Conservation (phyloP, 2,329 filamentous ascomycete genomes). For the Ophiostoma quercus region DNA sequence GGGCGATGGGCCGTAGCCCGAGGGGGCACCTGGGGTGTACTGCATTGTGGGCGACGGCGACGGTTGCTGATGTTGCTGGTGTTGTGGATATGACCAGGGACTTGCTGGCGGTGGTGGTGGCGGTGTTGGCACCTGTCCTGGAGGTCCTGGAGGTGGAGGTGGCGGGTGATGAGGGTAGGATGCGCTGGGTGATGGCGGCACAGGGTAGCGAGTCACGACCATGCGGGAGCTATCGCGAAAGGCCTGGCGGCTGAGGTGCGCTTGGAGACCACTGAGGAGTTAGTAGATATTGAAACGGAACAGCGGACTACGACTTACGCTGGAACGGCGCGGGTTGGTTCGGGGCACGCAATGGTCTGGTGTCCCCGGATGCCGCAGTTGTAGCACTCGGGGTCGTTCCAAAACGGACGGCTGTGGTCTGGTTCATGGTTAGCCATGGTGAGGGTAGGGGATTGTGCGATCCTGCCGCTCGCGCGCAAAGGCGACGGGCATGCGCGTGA, state of each 20-base stretch:
- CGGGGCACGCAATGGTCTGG: constrained; percentile 50
- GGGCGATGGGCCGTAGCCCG: neutral
- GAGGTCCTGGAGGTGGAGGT: constrained; percentile 23
- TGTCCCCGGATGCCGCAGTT: constrained; percentile 50
- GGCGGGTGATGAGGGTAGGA: constrained; percentile 24
- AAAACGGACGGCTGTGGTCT: constrained; percentile 30
- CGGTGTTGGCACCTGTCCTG: neutral
- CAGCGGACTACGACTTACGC: constrained; percentile 40
- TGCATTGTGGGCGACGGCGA: constrained; percentile 25
- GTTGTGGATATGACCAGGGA: constrained; percentile 17
- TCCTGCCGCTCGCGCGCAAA: neutral
- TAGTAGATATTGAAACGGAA: too few relatives aligned
- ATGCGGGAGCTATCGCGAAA: constrained; percentile 28
- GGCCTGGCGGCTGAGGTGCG: constrained; percentile 29
- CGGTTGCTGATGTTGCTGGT: constrained; percentile 24
- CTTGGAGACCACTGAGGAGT: constrained; percentile 28
- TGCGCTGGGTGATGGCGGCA: constrained; percentile 33
- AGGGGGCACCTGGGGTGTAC: constrained; percentile 22
- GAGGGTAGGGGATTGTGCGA: neutral
- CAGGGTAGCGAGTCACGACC: constrained; percentile 38
- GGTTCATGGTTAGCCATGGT: constrained; percentile 30
- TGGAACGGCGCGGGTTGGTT: constrained; percentile 44
- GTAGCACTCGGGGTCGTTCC: constrained; percentile 43
- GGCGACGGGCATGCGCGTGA: neutral
- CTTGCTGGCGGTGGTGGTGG: constrained; percentile 16